Evolutionary conservation across 176 grass and related monocot genomes (phyloP), one percentile per base, ranked within the genome.

Genomic region (Hsuehochloa calcarea): DNA sequence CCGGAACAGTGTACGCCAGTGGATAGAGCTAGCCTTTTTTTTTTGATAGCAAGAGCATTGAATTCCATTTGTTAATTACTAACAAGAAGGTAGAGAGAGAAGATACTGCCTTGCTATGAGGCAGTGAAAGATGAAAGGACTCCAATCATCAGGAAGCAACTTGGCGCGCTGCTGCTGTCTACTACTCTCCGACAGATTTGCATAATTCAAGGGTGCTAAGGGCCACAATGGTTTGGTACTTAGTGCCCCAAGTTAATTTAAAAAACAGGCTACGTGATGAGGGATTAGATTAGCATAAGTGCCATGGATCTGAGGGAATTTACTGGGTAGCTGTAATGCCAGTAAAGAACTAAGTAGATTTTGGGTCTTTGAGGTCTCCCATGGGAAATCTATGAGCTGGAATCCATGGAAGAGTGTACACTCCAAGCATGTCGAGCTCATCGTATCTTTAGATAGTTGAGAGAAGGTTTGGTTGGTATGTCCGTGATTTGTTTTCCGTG

Each of bases 81-180:
- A 86, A 65, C 26, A 69, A 56, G 80, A 71, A 64, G 60, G 60
- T 29, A 63, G 19, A 38, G 38, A 85, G 51, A 29, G 70, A 77
- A 44, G 78, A 75, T 69, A 60, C 79, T 79, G 68, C 66, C 73
- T 78, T 82, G 88, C 45, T 78, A 60, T 45, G 60, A 61, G 79
- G 74, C 74, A 78, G 80, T 89, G 82, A 82, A 85, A 70, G 77
- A 45, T 80, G 63, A 52, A 89, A 62, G 72, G 68, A 81, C 26
- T 80, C 81, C 80, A 87, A 92, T 89, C 84, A 89, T 84, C 56
- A 82, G 54, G 83, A 84, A 83, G 84, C 79, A 89, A 70, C 85
- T 81, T 87, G 72, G 37, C 25, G 20, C 39, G 44, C 84, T 49
- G 80, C 45, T 75, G 26, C 80, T 87, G 87, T 84, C 74, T 92